Evolutionary conservation across 768 basidiomycete species (phyloP).

Genomic region (Rhodotorula paludigena): DNA sequence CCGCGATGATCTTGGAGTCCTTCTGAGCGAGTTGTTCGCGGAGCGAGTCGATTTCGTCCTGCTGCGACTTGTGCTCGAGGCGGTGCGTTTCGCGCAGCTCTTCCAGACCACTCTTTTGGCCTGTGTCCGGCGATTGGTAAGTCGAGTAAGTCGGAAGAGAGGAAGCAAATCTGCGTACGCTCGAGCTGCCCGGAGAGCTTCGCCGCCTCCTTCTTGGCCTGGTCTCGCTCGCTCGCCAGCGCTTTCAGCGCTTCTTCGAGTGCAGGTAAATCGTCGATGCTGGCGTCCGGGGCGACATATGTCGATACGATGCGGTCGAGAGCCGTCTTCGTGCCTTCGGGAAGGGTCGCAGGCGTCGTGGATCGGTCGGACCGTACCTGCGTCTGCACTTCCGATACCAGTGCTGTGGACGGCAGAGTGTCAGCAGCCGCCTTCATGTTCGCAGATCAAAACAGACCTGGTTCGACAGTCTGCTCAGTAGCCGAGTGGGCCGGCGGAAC

Average conservation of each 20-base stretch:
- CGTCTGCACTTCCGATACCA: too few relatives aligned
- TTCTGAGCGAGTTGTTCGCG: constrained; percentile 63
- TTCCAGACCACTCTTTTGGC: constrained; percentile 75
- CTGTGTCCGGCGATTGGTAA: constrained; percentile 53
- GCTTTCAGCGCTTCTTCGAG: constrained; percentile 70
- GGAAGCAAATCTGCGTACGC: constrained; percentile 53
- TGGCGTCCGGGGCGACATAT: constrained; percentile 61
- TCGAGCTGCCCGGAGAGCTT: constrained; percentile 63
- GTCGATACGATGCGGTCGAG: constrained; percentile 66
- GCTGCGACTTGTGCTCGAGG: constrained; percentile 72
- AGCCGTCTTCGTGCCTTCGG: constrained; percentile 63
- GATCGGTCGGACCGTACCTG: too few relatives aligned
- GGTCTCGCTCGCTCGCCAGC: too few relatives aligned
- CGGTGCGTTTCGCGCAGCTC: constrained; percentile 79
- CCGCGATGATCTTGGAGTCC: constrained; percentile 62
- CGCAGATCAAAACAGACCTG: too few relatives aligned
- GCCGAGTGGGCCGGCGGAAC: too few relatives aligned
- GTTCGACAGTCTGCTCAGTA: too few relatives aligned
- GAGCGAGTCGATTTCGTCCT: constrained; percentile 66
- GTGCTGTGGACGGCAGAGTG: not conserved
- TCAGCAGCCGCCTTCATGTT: too few relatives aligned
- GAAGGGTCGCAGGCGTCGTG: constrained; percentile 65
- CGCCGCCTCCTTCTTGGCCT: constrained; percentile 53
- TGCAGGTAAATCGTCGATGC: constrained; percentile 60
- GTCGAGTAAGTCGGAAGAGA: too few relatives aligned